phyloP scores from a whole-genome alignment of 345 rosid species.

The Clarkia xantiana region DNA sequence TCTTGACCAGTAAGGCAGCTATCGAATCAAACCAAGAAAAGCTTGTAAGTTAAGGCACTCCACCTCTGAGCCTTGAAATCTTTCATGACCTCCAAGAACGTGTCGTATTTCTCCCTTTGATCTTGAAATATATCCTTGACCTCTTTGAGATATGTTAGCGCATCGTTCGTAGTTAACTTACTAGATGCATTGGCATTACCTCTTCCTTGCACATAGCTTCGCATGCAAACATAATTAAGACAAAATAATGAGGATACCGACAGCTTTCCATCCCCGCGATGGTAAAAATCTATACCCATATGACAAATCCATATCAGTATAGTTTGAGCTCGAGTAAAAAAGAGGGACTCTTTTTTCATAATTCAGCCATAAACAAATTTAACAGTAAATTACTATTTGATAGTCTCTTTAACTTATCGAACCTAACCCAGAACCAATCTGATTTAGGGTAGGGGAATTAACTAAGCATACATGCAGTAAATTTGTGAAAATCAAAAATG shows the following conservation, averaged over 20 bases:
- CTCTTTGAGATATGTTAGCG: conserved; percentile 66
- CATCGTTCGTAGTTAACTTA: conserved; percentile 75
- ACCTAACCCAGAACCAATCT: too few species aligned
- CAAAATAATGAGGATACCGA: not conserved
- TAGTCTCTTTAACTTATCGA: too few species aligned
- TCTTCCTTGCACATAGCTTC: conserved; percentile 24
- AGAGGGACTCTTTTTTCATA: too few species aligned
- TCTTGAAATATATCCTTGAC: conserved; percentile 93
- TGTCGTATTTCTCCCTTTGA: conserved; percentile 75
- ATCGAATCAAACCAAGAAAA: conserved; percentile 6
- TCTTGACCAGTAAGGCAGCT: conserved; percentile 10
- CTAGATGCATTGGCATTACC: conserved; percentile 25
- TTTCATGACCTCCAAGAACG: conserved; percentile 87
- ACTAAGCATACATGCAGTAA: too few species aligned
- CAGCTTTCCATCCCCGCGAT: not conserved
- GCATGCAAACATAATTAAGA: not conserved
- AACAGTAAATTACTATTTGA: too few species aligned
- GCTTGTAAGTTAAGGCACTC: conserved; percentile 4
- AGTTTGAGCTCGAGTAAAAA: too few species aligned
- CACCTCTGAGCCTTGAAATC: conserved; percentile 95
- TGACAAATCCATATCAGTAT: not conserved
- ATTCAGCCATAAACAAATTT: too few species aligned
- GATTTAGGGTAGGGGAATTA: too few species aligned
- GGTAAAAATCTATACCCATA: not conserved
- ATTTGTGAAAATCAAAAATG: too few species aligned